Evolutionary conservation across 148 eudicot genomes (phyloP), one percentile per base, ranked within the genome.

Genomic region (Rhododendron ferrugineum): DNA sequence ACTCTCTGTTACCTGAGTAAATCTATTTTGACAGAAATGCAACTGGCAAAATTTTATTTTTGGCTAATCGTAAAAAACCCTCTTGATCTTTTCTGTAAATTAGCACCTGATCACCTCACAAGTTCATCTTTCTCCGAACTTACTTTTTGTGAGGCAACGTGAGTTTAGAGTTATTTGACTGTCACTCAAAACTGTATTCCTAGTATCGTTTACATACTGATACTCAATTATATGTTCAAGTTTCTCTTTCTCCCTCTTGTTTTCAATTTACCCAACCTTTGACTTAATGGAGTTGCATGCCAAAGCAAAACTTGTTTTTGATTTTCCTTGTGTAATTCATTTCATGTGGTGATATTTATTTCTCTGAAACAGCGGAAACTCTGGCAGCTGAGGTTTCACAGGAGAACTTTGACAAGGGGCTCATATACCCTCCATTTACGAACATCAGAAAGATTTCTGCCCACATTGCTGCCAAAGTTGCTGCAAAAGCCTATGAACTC

Each of bases 381-480:
- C 88, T 97, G 40, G 99, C 99, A 16, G 88, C 90, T 54, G 90
- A 95, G 87, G 99, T 95, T 85, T 86, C 93, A 18, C 93, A 92
- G 54, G 98, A 93, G 87, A 93, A 95, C 86, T 90, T 94, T 58
- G 93, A 90, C 66, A 93, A 95, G 84, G 99, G 99, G 50, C 98
- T 95, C 82, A 84, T 95, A 81, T 97, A 93, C 86, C 99, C 98
- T 9, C 98, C 98, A 16, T 95, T 97, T 44, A 90, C 89, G 10
- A 86, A 93, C 89, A 97, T 97, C 88, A 88, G 99, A 87, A 97
- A 94, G 87, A 97, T 97, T 84, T 97, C 99, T 26, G 98, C 99
- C 54, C 91, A 97, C 15, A 97, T 97, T 81, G 99, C 99, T 54
- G 98, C 99, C 81, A 90, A 78, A 78, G 99, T 97, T 78, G 99